Evolutionary conservation across 2,329 filamentous ascomycete genomes (phyloP).

Genomic region (Colletotrichum sidae): DNA sequence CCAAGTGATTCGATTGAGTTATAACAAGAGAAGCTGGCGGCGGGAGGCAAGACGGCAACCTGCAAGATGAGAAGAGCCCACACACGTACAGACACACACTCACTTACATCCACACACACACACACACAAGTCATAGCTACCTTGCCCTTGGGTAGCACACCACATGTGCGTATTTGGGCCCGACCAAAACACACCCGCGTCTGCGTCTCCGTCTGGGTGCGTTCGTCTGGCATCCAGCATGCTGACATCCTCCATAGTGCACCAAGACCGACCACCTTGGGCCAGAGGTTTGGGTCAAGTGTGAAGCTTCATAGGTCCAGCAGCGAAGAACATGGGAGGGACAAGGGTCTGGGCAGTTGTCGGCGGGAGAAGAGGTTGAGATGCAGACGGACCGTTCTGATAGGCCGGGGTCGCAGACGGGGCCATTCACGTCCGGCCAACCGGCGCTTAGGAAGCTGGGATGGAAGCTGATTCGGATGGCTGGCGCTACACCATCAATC

Average conservation of each 20-base stretch:
- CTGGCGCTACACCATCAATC: constrained; percentile 55
- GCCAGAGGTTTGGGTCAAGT: constrained; percentile 22
- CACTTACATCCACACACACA: constrained; percentile 7
- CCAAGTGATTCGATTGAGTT: constrained; percentile 35
- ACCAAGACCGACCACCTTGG: constrained; percentile 11
- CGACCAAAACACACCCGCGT: constrained; percentile 22
- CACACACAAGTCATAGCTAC: background rate
- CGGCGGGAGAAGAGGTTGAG: constrained; percentile 43
- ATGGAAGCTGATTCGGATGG: constrained; percentile 54
- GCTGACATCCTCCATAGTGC: constrained; percentile 13
- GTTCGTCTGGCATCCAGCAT: background rate
- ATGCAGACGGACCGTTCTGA: constrained; percentile 51
- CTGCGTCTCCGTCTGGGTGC: background rate
- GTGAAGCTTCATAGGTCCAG: constrained; percentile 35
- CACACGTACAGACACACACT: constrained; percentile 7
- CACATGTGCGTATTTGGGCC: constrained; percentile 18
- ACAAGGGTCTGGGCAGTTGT: constrained; percentile 41
- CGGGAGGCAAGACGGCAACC: constrained; percentile 29
- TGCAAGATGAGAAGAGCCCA: constrained; percentile 34
- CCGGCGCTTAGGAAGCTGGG: constrained; percentile 61
- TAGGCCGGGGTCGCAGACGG: constrained; percentile 53
- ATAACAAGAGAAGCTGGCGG: constrained; percentile 26
- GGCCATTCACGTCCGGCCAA: constrained; percentile 49
- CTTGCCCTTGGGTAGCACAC: background rate
- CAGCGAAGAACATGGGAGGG: constrained; percentile 32